Conservation (phyloP, 2,329 filamentous ascomycete species). For the Ustilaginoidea virens region DNA sequence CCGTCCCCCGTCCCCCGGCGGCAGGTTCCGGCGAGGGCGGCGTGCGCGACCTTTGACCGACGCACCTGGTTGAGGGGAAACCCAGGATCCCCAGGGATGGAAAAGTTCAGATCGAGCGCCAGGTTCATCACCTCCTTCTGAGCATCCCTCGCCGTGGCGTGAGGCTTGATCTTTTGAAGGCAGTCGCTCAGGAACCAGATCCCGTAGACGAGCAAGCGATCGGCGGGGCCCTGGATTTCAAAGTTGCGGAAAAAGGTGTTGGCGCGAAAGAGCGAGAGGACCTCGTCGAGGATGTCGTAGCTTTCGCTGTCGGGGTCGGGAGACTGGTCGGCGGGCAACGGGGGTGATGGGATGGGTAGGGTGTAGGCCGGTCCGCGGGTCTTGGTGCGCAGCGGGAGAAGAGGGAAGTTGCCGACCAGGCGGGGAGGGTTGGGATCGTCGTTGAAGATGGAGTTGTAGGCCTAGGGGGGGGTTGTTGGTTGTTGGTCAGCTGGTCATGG, state of each 20-base stretch:
- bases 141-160: conserved; percentile 42
- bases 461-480: conserved; percentile 32
- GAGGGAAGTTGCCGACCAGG: conserved; percentile 75
- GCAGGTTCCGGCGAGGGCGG: too few species aligned
- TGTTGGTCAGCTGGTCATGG: conserved; percentile 3
- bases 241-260: conserved; percentile 99
- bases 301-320: conserved; percentile 77
- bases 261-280: conserved; percentile 81
- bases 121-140: conserved; percentile 72
- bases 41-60: too few species aligned
- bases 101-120: conserved; percentile 85
- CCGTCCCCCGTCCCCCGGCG: background rate
- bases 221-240: conserved; percentile 91
- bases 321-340: conserved; percentile 44
- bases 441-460: conserved; percentile 97
- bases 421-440: conserved; percentile 51
- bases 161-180: conserved; percentile 70
- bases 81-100: conserved; percentile 80
- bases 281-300: conserved; percentile 93
- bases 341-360: conserved; percentile 44
- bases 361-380: conserved; percentile 90
- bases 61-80: conserved; percentile 81
- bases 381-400: conserved; percentile 86
- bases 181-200: conserved; percentile 92
- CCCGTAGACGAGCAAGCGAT: conserved; percentile 88